A percentile compares a stretch with the other conserved stretches of the same genome.
phyloP scores from a whole-genome alignment of 441 rosid species.

The Populus hybrid region DNA sequence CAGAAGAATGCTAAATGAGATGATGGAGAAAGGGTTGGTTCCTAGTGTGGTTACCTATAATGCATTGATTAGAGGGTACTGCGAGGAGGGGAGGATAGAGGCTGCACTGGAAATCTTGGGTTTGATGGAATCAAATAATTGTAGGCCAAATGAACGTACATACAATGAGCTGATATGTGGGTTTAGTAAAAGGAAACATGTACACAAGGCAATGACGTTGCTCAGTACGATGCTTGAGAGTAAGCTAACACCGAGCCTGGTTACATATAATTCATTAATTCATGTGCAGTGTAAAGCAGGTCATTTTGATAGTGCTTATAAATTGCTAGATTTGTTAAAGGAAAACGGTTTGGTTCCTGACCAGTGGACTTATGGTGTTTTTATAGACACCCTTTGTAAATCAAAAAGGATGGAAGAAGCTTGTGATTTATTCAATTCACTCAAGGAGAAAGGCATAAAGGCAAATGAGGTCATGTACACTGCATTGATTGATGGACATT shows the following conservation, averaged over 20 bases:
- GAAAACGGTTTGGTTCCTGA: slow-evolving; percentile 61
- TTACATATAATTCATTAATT: slow-evolving; percentile 70
- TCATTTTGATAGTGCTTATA: slow-evolving; percentile 59
- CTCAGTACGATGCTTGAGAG: slow-evolving; percentile 51
- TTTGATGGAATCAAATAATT: slow-evolving; percentile 52
- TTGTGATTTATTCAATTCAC: slow-evolving; percentile 50
- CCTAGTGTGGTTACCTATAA: slow-evolving; percentile 73
- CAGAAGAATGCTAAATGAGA: slow-evolving; percentile 42
- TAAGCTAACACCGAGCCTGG: slow-evolving; percentile 42
- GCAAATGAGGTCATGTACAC: slow-evolving; percentile 75
- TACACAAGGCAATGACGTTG: slow-evolving; percentile 74
- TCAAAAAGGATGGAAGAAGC: slow-evolving; percentile 64
- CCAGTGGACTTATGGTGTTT: slow-evolving; percentile 57
- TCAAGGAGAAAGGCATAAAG: slow-evolving; percentile 51
- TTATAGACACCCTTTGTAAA: slow-evolving; percentile 64
- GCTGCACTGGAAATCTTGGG: slow-evolving; percentile 55
- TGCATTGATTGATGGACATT: slow-evolving; percentile 74
- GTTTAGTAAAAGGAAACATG: slow-evolving; percentile 52
- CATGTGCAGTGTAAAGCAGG: slow-evolving; percentile 67
- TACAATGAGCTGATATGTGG: slow-evolving; percentile 71
- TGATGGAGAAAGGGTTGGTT: slow-evolving; percentile 54
- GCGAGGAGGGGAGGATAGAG: slow-evolving; percentile 54
- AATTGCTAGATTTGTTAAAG: slow-evolving; percentile 57
- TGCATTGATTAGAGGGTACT: slow-evolving; percentile 73
- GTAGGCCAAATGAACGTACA: slow-evolving; percentile 63